These are phyloP conservation scores for Phallus indusiatus DNA, from an alignment of 768 basidiomycete species.

Conservation along the genomic window DNA sequence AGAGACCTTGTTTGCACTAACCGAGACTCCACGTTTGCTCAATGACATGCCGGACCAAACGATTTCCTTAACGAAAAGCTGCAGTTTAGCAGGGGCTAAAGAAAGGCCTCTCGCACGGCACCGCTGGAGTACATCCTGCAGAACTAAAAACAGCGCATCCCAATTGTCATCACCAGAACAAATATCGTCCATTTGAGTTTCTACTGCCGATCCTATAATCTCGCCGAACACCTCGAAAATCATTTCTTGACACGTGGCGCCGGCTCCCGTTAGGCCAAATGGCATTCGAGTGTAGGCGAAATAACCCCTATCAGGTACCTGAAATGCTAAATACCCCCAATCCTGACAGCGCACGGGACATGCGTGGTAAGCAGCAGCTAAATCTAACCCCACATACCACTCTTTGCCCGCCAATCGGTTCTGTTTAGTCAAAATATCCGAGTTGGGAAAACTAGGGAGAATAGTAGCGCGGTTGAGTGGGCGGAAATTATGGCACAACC, in stretches of 20 bases:
- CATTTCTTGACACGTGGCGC: constrained; percentile 23
- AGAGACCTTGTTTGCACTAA: constrained; percentile 26
- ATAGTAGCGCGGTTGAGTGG: constrained; percentile 22
- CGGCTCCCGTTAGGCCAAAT: constrained; percentile 32
- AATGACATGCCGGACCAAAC: constrained; percentile 24
- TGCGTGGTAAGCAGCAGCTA: constrained; percentile 28
- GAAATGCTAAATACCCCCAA: constrained; percentile 17
- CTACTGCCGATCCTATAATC: constrained; percentile 11
- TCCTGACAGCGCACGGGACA: too few species aligned
- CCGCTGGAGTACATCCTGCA: constrained; percentile 4
- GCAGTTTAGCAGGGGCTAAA: constrained; percentile 5
- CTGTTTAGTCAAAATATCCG: constrained; percentile 32
- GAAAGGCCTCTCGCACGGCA: constrained; percentile 7
- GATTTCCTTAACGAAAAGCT: constrained; percentile 25
- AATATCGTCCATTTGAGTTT: constrained; percentile 20
- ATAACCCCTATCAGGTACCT: constrained; percentile 29
- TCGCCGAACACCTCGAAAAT: constrained; percentile 11
- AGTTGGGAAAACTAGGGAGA: constrained; percentile 16
- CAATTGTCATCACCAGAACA: constrained; percentile 25
- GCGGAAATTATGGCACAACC: constrained; percentile 29
- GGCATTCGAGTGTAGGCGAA: constrained; percentile 28
- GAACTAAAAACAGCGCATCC: constrained; percentile 14
- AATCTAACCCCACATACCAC: constrained; percentile 28
- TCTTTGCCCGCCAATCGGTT: constrained; percentile 25
- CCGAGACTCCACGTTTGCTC: constrained; percentile 4